Conservation (phyloP, 306 rosid species). For the Trichosanthes truncata region DNA sequence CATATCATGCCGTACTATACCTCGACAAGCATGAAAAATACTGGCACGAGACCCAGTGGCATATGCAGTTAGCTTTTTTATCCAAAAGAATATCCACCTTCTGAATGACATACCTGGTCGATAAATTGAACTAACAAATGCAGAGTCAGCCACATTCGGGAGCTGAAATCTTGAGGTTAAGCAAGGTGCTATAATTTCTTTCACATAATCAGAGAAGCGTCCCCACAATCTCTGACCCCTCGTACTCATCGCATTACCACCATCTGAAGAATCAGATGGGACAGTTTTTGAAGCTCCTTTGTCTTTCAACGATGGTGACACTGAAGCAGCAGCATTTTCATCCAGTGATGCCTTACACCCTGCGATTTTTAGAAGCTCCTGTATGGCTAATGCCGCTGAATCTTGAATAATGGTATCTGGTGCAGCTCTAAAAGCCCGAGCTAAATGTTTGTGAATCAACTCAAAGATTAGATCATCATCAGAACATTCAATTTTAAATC, state of each 20-base stretch:
- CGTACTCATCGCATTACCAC: slow-evolving; percentile 39
- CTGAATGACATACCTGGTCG: slow-evolving; percentile 76
- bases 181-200: slow-evolving; percentile 96
- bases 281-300: slow-evolving; percentile 16
- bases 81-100: slow-evolving; percentile 85
- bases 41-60: slow-evolving; percentile 91
- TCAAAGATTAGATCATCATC: slow-evolving; percentile 94
- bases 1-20: slow-evolving; percentile 93
- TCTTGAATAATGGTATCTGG: slow-evolving; percentile 91
- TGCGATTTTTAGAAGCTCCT: slow-evolving; percentile 88
- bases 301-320: slow-evolving; percentile 30
- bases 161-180: slow-evolving; percentile 91
- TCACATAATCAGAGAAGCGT: slow-evolving; percentile 82
- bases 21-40: slow-evolving; percentile 86
- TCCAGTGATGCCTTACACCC: slow-evolving; percentile 92
- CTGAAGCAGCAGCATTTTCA: slow-evolving; percentile 51
- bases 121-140: slow-evolving; percentile 60
- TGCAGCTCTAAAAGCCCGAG: slow-evolving; percentile 93
- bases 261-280: slow-evolving; percentile 25
- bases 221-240: slow-evolving; percentile 95
- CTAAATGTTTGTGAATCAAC: slow-evolving; percentile 89
- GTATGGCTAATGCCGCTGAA: slow-evolving; percentile 97
- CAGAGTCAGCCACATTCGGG: slow-evolving; percentile 55
- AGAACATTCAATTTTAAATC: slow-evolving; percentile 89
- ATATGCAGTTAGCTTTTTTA: slow-evolving; percentile 66